These are phyloP conservation scores for Coniosporium apollinis DNA, from an alignment of 495 filamentous ascomycete species.

Conservation along the genomic window DNA sequence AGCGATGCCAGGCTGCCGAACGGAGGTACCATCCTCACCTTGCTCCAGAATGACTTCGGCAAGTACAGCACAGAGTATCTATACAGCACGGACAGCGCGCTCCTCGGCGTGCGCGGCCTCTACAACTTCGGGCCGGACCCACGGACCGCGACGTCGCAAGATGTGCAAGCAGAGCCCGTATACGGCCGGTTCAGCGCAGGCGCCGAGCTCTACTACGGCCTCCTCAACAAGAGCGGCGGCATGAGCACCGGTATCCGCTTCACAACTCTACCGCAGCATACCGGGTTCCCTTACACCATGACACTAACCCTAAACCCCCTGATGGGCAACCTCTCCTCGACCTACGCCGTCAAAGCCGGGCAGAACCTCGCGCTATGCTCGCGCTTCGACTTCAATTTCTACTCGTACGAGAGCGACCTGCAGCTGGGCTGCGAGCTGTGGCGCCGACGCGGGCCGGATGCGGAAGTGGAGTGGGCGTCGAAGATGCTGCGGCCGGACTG, in stretches of 20 bases:
- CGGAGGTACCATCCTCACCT: constrained; percentile 57
- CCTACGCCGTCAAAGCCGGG: constrained; percentile 75
- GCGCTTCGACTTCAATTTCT: constrained; percentile 91
- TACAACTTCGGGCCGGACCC: constrained; percentile 90
- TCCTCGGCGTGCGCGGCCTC: constrained; percentile 72
- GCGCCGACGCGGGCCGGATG: constrained; percentile 35
- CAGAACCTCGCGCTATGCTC: constrained; percentile 69
- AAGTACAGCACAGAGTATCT: constrained; percentile 84
- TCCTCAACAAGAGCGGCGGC: constrained; percentile 78
- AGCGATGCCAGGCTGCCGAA: constrained; percentile 58
- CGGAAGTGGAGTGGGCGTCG: constrained; percentile 25
- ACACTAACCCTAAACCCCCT: constrained; percentile 68
- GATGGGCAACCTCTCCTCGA: constrained; percentile 79
- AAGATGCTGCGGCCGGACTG: constrained; percentile 18
- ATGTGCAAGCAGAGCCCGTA: constrained; percentile 7
- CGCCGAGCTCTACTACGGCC: constrained; percentile 89
- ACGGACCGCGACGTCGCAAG: constrained; percentile 17
- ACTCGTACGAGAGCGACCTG: constrained; percentile 92
- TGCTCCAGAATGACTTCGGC: constrained; percentile 74
- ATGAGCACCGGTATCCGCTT: constrained; percentile 71
- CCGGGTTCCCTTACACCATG: constrained; percentile 76
- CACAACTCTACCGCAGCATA: constrained; percentile 74
- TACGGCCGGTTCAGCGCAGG: constrained; percentile 34
- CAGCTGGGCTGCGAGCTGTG: constrained; percentile 82
- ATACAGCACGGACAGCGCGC: constrained; percentile 77